Percentiles rank a stretch among this genome's conserved stretches.
Evolutionary conservation across 352 stramenopile genomes (phyloP).

Genomic region (Phytophthora foliorum): DNA sequence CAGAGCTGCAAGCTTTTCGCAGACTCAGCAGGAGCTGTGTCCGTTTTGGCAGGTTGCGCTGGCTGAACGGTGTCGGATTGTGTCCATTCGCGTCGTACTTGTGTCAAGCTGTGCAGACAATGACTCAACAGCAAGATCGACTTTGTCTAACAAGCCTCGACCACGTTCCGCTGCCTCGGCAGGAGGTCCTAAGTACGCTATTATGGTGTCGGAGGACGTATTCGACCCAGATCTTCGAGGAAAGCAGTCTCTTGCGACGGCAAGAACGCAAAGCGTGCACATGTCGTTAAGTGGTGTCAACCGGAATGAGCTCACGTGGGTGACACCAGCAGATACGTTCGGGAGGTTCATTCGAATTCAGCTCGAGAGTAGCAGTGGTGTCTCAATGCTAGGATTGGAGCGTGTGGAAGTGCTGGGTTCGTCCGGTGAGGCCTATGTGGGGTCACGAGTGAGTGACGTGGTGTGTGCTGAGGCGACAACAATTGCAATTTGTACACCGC

Average conservation of each 20-base stretch:
- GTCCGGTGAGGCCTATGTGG: constrained; percentile 54
- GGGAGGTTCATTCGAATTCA: constrained; percentile 73
- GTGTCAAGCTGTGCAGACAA: constrained; percentile 12
- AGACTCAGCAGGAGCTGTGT: constrained; percentile 82
- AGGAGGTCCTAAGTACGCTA: constrained; percentile 42
- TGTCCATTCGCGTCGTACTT: constrained; percentile 49
- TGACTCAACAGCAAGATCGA: constrained; percentile 12
- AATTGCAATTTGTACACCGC: constrained; percentile 60
- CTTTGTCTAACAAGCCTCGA: constrained; percentile 8
- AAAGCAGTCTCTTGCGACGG: constrained; percentile 66
- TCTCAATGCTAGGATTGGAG: constrained; percentile 58
- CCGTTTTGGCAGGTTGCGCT: constrained; percentile 80
- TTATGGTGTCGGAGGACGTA: constrained; percentile 62
- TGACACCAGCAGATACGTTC: constrained; percentile 60
- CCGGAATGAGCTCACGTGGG: constrained; percentile 51
- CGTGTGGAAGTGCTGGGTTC: constrained; percentile 62
- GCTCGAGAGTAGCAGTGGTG: constrained; percentile 50
- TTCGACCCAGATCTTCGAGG: constrained; percentile 74
- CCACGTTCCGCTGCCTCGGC: constrained; percentile 9
- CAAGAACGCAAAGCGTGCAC: constrained; percentile 63
- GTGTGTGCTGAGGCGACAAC: constrained; percentile 66
- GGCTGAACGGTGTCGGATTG: constrained; percentile 48
- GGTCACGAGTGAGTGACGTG: constrained; percentile 66
- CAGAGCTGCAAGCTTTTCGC: constrained; percentile 35
- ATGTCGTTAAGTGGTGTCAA: constrained; percentile 44